Evolutionary conservation across 2,329 filamentous ascomycete species (phyloP).

Genomic region (Cladosporium colombiae): DNA sequence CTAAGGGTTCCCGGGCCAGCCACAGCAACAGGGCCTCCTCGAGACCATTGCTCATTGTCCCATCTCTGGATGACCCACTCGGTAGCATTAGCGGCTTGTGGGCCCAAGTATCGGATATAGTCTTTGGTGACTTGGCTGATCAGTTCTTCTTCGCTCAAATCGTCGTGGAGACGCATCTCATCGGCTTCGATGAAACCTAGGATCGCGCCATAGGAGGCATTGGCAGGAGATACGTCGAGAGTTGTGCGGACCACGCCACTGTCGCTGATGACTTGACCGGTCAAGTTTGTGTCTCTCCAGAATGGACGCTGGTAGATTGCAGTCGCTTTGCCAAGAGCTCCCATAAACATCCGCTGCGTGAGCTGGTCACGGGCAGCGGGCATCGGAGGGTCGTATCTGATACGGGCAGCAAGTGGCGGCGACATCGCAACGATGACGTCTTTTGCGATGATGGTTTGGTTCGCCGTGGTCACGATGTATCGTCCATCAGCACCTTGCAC

Average conservation of each 20-base stretch:
- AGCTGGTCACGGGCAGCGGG: slow-evolving; percentile 20
- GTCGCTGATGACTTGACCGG: slow-evolving; percentile 28
- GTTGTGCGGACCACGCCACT: slow-evolving; percentile 27
- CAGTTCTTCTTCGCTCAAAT: slow-evolving; percentile 27
- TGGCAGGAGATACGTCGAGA: slow-evolving; percentile 28
- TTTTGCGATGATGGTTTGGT: slow-evolving; percentile 15
- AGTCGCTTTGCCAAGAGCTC: slow-evolving; percentile 23
- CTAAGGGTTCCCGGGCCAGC: slow-evolving; percentile 28
- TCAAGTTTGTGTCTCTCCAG: slow-evolving; percentile 28
- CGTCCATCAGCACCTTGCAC: neutral
- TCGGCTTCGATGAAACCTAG: slow-evolving; percentile 36
- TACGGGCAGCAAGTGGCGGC: slow-evolving; percentile 19
- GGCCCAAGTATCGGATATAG: slow-evolving; percentile 25
- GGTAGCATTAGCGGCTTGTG: slow-evolving; percentile 22
- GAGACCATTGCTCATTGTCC: slow-evolving; percentile 31
- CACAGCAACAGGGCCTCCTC: slow-evolving; percentile 32
- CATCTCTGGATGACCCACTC: slow-evolving; percentile 30
- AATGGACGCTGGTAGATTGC: slow-evolving; percentile 26
- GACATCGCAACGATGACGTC: slow-evolving; percentile 26
- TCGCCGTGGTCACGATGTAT: neutral
- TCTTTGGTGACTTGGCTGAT: slow-evolving; percentile 23
- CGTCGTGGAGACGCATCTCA: slow-evolving; percentile 26
- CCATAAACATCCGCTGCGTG: slow-evolving; percentile 23
- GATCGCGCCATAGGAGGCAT: slow-evolving; percentile 31
- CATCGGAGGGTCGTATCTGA: slow-evolving; percentile 22